phyloP scores from a whole-genome alignment of 2,329 filamentous ascomycete species.

The Lecanicillium sp. region DNA sequence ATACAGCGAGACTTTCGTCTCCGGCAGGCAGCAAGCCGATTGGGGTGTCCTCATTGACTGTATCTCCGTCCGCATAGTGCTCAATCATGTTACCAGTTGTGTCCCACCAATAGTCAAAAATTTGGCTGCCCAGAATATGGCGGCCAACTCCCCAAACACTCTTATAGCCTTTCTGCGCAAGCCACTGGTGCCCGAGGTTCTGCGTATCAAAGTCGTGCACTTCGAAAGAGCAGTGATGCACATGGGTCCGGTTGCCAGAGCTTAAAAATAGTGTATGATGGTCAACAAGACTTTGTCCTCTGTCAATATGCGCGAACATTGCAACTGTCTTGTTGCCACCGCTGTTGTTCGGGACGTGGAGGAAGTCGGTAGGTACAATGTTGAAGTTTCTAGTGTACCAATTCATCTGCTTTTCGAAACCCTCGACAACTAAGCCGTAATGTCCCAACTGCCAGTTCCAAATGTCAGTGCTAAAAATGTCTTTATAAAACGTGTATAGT shows the following conservation, averaged over 20 bases:
- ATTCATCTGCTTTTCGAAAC: conserved; percentile 22
- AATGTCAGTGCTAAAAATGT: conserved; percentile 29
- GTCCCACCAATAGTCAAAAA: conserved; percentile 58
- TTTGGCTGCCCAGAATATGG: conserved; percentile 50
- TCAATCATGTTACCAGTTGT: conserved; percentile 44
- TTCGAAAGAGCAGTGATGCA: conserved; percentile 26
- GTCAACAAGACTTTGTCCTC: conserved; percentile 38
- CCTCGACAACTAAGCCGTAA: conserved; percentile 23
- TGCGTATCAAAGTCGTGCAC: conserved; percentile 55
- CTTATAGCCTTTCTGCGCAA: conserved; percentile 42
- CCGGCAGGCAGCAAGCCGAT: conserved; percentile 10
- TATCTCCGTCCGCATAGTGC: conserved; percentile 54
- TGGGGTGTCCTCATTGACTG: conserved; percentile 44
- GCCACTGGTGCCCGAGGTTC: conserved; percentile 49
- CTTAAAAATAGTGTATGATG: conserved; percentile 48
- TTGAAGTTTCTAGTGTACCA: conserved; percentile 34
- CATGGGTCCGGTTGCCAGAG: conserved; percentile 9
- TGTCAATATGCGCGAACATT: conserved; percentile 46
- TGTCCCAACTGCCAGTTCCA: conserved; percentile 30
- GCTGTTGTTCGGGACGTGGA: conserved; percentile 8
- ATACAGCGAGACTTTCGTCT: conserved; percentile 3
- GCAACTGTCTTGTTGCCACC: conserved; percentile 14
- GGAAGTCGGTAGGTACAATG: conserved; percentile 27
- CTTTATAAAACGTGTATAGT: conserved; percentile 26
- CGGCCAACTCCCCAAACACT: conserved; percentile 53